phyloP scores from a whole-genome alignment of 371 early-diverging fungal species.

The Mortierella sp. region DNA sequence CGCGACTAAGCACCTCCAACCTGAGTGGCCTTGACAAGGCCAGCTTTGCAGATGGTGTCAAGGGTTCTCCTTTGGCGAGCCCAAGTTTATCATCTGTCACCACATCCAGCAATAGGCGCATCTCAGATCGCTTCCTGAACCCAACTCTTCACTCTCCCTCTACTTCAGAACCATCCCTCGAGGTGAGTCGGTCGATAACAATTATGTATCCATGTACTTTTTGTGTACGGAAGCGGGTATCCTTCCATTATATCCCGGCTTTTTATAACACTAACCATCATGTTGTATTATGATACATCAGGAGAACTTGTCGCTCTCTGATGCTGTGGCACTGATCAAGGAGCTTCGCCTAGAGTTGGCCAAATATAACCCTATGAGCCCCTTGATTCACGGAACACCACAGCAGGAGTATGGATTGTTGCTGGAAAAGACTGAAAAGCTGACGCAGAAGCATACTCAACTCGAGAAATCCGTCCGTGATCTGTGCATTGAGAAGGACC shows the following conservation, averaged over 20 bases:
- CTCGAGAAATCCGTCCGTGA: conserved; percentile 39
- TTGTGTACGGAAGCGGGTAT: neutral
- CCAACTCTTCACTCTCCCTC: conserved; percentile 12
- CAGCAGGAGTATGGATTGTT: conserved; percentile 34
- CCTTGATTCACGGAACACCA: conserved; percentile 38
- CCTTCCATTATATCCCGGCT: neutral
- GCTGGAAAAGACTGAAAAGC: conserved; percentile 28
- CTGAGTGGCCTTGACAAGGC: conserved; percentile 14
- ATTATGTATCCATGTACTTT: no score
- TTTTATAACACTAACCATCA: neutral
- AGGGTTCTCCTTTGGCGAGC: conserved; percentile 8
- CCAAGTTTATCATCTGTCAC: conserved; percentile 4
- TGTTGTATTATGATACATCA: neutral
- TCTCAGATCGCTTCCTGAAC: conserved; percentile 14
- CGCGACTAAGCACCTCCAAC: conserved; percentile 33
- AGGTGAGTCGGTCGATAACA: conserved; percentile 7
- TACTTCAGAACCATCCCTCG: conserved; percentile 10
- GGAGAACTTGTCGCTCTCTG: conserved; percentile 22
- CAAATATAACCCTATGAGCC: conserved; percentile 37
- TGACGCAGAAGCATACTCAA: conserved; percentile 31
- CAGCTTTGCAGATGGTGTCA: conserved; percentile 5
- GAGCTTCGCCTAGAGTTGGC: conserved; percentile 40
- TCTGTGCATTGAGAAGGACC: conserved; percentile 48
- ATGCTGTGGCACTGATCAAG: conserved; percentile 23
- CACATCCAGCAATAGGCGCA: conserved; percentile 4